Evolutionary conservation across 176 grass and related monocot genomes (phyloP).

Genomic region (Phoenix dactylifera): DNA sequence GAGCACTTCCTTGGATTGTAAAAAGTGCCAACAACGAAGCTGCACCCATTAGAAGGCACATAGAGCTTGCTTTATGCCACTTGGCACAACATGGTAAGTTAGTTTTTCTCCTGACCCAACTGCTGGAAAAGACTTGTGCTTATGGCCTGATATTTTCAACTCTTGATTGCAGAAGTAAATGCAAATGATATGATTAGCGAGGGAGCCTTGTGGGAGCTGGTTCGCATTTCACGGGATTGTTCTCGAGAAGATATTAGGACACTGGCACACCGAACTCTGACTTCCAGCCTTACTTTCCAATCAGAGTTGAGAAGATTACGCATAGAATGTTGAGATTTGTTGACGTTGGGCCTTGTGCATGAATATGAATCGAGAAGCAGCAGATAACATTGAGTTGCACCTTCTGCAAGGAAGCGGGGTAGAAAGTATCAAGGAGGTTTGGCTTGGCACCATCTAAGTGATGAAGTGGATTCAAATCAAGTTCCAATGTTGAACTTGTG

Average conservation of each 20-base stretch:
- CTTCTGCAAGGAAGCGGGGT: too few species aligned
- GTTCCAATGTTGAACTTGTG: too few species aligned
- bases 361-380: too few species aligned
- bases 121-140: background rate
- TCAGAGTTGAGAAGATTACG: constrained; percentile 74
- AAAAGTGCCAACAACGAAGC: constrained; percentile 97
- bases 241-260: constrained; percentile 90
- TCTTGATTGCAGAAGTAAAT: constrained; percentile 64
- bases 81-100: constrained; percentile 86
- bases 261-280: constrained; percentile 69
- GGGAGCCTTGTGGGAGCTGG: constrained; percentile 94
- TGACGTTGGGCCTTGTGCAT: too few species aligned
- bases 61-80: constrained; percentile 92
- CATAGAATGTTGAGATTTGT: constrained; percentile 54
- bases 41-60: constrained; percentile 86
- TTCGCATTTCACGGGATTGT: constrained; percentile 88
- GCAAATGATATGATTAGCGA: constrained; percentile 71
- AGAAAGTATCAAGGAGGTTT: too few species aligned
- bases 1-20: constrained; percentile 88
- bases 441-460: too few species aligned
- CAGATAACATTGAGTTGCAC: too few species aligned
- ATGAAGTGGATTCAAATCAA: too few species aligned
- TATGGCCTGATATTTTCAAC: constrained; percentile 9
- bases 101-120: background rate
- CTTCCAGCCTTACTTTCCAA: constrained; percentile 72